Evolutionary conservation across 805 yeast species (phyloP), one percentile per base, ranked within the genome.

Genomic region (Lipomyces yamadae): DNA sequence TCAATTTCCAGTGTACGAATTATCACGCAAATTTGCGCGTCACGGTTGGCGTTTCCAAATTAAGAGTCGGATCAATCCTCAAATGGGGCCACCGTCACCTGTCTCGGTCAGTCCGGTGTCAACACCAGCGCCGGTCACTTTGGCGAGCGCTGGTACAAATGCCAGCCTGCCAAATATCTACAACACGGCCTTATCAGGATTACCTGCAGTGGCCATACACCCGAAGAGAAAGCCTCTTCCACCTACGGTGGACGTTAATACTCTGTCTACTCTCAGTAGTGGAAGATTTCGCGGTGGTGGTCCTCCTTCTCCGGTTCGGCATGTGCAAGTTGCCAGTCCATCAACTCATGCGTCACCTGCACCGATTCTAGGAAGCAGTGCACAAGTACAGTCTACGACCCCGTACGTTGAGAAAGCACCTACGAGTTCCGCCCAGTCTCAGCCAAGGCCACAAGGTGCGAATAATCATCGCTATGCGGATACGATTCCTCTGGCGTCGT

Each of bases 141-240:
- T 42, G 29, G 10, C 48, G 48, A 42, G n/a, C 29, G 48, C 24
- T 15, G 48, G 48, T 13, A 4, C 48, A 42, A 42, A 42, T 42
- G 48, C 24, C 10, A 42, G 48, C 48, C 48, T 39, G 30, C 48
- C 64, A 3, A 11, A 11, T 54, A 33, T 56, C 42, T 32, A 56
- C 24, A 15, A 13, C n/a, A 32, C 37, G 11, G 42, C 42, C 4
- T 30, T 24, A 24, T 6, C 55, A 35, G n/a, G 50, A 37, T 37
- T 54, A 18, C 53, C 62, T 18, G 50, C 58, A 3, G 56, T 56
- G 11, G 42, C 37, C 30, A 54, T 33, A 33, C 67, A 33, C 6
- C 61, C 60, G 30, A 62, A 65, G 57, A 56, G 66, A 8, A 33
- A 55, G 18, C 69, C 69, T 18, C 45, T 65, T n/a, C 62, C 68